phyloP scores from a whole-genome alignment of 2,329 filamentous ascomycete species.

The Aureobasidium zeae region DNA sequence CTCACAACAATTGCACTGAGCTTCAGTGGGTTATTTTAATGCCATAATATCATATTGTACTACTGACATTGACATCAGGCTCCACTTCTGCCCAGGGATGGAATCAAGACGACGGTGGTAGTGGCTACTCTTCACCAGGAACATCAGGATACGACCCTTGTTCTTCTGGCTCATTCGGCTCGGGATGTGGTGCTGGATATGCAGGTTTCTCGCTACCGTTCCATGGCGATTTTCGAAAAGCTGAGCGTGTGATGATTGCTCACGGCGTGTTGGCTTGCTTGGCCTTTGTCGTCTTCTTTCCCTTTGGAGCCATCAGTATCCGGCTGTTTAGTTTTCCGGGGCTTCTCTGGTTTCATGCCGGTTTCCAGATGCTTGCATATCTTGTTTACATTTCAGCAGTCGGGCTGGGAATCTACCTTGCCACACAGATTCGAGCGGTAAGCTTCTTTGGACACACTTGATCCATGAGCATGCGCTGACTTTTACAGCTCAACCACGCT shows the following conservation, averaged over 20 bases:
- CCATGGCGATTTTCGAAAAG: conserved; percentile 3
- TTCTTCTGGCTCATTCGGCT: conserved; percentile 1
- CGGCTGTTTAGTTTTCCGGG: conserved; percentile 36
- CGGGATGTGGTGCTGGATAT: not conserved
- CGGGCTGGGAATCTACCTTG: conserved; percentile 44
- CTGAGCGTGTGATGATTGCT: conserved; percentile 26
- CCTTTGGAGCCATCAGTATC: conserved; percentile 36
- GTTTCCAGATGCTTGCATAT: conserved; percentile 41
- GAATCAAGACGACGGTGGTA: not conserved
- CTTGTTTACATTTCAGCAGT: conserved; percentile 40
- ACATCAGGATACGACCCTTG: conserved; percentile 6
- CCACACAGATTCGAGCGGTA: conserved; percentile 29
- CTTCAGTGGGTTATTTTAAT: conserved; percentile 13
- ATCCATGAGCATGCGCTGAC: not conserved
- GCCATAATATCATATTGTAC: not conserved
- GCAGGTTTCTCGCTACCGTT: conserved; percentile 8
- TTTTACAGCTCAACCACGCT: conserved; percentile 28
- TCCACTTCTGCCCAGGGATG: conserved; percentile 11
- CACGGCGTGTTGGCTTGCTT: conserved; percentile 37
- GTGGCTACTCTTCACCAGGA: conserved; percentile 1
- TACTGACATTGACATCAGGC: not conserved
- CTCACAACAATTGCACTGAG: not conserved
- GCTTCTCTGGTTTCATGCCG: conserved; percentile 37
- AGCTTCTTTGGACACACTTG: too few relatives aligned
- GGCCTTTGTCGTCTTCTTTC: conserved; percentile 39